phyloP scores from a whole-genome alignment of 805 yeast species.

The Barnettozyma salicaria region DNA sequence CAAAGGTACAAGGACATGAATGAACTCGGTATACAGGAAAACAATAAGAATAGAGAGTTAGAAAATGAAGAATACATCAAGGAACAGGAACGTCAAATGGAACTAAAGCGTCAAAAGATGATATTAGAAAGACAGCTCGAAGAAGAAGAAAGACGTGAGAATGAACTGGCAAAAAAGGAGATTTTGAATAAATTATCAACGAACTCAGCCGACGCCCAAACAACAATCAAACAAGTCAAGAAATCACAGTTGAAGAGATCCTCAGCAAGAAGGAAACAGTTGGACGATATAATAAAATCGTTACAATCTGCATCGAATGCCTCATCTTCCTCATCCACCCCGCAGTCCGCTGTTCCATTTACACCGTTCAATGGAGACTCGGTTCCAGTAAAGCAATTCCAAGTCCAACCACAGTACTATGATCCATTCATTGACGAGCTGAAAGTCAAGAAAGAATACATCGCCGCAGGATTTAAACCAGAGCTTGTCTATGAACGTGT shows the following conservation, averaged over 20 bases:
- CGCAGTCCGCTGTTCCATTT: constrained; percentile 50
- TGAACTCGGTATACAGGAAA: constrained; percentile 67
- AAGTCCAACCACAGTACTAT: constrained; percentile 41
- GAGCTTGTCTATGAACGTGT: constrained; percentile 67
- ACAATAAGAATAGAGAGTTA: constrained; percentile 64
- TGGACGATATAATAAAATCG: constrained; percentile 35
- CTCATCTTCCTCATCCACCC: constrained; percentile 3
- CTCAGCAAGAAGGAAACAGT: constrained; percentile 52
- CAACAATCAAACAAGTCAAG: constrained; percentile 47
- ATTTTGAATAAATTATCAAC: constrained; percentile 47
- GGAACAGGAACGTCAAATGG: constrained; percentile 64
- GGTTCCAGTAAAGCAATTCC: constrained; percentile 47
- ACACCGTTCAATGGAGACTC: constrained; percentile 95
- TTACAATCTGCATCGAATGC: constrained; percentile 28
- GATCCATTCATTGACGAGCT: constrained; percentile 59
- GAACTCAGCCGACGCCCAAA: constrained; percentile 34
- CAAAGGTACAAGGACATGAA: constrained; percentile 68
- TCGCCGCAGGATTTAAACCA: constrained; percentile 82
- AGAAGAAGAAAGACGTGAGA: constrained; percentile 50
- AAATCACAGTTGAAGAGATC: constrained; percentile 55
- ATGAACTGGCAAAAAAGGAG: constrained; percentile 49
- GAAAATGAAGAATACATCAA: constrained; percentile 61
- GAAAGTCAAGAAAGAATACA: constrained; percentile 53
- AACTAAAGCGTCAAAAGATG: constrained; percentile 45
- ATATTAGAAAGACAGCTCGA: constrained; percentile 59